These are phyloP conservation scores for Cyberlindnera mississippiensis DNA, from an alignment of 805 yeast genomes.

Conservation along the genomic window DNA sequence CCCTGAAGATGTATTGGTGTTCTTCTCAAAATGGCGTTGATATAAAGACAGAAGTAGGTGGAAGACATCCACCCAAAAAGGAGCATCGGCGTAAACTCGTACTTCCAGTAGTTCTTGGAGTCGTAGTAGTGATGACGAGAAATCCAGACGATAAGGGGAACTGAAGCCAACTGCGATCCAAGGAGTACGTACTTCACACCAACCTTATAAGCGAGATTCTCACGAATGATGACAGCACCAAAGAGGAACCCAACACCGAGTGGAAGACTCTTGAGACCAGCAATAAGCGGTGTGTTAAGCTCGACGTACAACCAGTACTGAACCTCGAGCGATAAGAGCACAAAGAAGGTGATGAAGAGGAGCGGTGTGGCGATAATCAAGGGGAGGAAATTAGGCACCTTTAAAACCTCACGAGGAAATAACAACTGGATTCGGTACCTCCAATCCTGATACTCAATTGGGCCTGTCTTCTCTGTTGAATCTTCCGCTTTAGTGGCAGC, in stretches of 20 bases:
- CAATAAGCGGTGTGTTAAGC: conserved; percentile 29
- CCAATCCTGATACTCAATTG: conserved; percentile 13
- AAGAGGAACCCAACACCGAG: conserved; percentile 29
- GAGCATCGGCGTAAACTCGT: conserved; percentile 24
- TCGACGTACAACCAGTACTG: conserved; percentile 29
- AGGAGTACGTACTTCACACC: conserved; percentile 23
- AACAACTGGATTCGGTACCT: conserved; percentile 20
- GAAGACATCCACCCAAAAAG: conserved; percentile 28
- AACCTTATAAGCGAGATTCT: conserved; percentile 17
- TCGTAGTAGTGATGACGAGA: conserved; percentile 20
- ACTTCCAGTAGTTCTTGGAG: conserved; percentile 29
- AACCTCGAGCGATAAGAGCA: conserved; percentile 18
- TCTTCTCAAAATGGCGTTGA: conserved; percentile 29
- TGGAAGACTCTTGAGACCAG: conserved; percentile 36
- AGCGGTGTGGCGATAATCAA: conserved; percentile 22
- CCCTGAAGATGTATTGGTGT: conserved; percentile 39
- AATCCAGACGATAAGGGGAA: conserved; percentile 25
- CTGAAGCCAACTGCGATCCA: conserved; percentile 13
- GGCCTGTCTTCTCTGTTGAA: not conserved
- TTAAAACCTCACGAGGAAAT: conserved; percentile 28
- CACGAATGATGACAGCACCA: conserved; percentile 28
- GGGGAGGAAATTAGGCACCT: conserved; percentile 26
- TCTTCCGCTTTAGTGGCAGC: not conserved
- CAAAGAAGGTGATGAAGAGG: conserved; percentile 21
- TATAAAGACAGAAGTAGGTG: conserved; percentile 32